Percentiles rank a stretch among this genome's conserved stretches.
phyloP scores from a whole-genome alignment of 2,329 filamentous ascomycete genomes.

The Claviceps cyperi region DNA sequence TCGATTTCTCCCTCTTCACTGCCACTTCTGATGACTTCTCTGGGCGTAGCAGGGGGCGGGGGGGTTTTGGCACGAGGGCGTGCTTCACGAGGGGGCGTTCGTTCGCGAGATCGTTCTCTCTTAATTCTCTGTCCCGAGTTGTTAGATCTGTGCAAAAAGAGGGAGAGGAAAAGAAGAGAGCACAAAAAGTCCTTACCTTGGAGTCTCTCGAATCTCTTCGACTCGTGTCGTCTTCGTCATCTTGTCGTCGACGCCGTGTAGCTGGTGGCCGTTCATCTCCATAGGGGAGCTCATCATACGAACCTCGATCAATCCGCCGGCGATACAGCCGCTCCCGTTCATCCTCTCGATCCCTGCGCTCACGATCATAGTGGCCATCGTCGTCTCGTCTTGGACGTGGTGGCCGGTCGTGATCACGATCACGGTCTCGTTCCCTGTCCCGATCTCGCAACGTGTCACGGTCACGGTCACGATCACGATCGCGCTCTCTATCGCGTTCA shows the following conservation, averaged over 20 bases:
- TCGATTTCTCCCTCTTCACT: slow-evolving; percentile 98
- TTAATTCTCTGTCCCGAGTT: slow-evolving; percentile 34
- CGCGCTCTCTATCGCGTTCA: slow-evolving; percentile 27
- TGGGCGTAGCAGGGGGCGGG: slow-evolving; percentile 16
- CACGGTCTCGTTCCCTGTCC: slow-evolving; percentile 12
- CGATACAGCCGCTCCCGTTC: slow-evolving; percentile 82
- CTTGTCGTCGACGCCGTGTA: slow-evolving; percentile 61
- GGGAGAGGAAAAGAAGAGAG: not conserved
- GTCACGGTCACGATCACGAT: slow-evolving; percentile 9
- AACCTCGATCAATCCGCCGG: slow-evolving; percentile 60
- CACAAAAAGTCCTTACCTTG: slow-evolving; percentile 35
- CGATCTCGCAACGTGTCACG: slow-evolving; percentile 19
- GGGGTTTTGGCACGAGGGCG: slow-evolving; percentile 44
- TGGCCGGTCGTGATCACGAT: slow-evolving; percentile 33
- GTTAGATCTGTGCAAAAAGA: slow-evolving; percentile 11
- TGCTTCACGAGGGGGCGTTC: slow-evolving; percentile 42
- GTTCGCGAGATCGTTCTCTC: slow-evolving; percentile 45
- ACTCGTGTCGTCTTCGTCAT: slow-evolving; percentile 59
- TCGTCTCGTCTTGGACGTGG: slow-evolving; percentile 45
- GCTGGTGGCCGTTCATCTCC: slow-evolving; percentile 56
- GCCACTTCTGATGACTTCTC: slow-evolving; percentile 47
- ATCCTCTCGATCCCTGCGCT: slow-evolving; percentile 75
- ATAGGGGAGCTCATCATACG: slow-evolving; percentile 81
- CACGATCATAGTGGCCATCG: slow-evolving; percentile 63
- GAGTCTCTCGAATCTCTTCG: slow-evolving; percentile 50